Conservation (phyloP, 1,139 yeast genomes). For the Kodamaea suecica region DNA sequence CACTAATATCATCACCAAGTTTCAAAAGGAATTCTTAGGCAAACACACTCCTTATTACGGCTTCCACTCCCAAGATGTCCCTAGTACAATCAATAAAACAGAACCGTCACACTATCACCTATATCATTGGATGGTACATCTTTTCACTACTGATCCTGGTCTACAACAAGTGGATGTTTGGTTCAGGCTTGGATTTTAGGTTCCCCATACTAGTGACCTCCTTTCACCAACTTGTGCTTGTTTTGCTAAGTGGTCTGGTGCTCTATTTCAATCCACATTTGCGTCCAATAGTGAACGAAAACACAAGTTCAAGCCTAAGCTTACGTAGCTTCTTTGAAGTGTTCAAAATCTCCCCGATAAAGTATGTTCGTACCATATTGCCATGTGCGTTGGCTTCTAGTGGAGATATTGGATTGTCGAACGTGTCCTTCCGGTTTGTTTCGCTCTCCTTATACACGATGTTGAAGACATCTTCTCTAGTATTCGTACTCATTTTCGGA, state of each 20-base stretch:
- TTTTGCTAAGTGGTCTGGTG: slow-evolving; percentile 42
- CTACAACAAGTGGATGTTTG: slow-evolving; percentile 98
- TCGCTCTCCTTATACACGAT: slow-evolving; percentile 87
- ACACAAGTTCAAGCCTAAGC: slow-evolving; percentile 3
- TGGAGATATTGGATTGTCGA: slow-evolving; percentile 92
- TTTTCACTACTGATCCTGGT: slow-evolving; percentile 76
- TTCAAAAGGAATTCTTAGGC: too few relatives aligned
- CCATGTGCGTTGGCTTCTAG: slow-evolving; percentile 90
- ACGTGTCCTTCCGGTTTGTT: slow-evolving; percentile 74
- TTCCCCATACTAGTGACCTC: slow-evolving; percentile 84
- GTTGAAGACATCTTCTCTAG: slow-evolving; percentile 81
- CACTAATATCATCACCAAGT: too few relatives aligned
- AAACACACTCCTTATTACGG: too few relatives aligned
- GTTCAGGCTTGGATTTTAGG: slow-evolving; percentile 64
- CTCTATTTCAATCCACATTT: slow-evolving; percentile 47
- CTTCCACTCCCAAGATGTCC: background rate
- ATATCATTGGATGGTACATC: slow-evolving; percentile 49
- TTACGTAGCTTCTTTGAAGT: slow-evolving; percentile 13
- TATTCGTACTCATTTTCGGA: slow-evolving; percentile 86
- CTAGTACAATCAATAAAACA: background rate
- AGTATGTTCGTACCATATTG: slow-evolving; percentile 54
- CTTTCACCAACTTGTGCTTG: slow-evolving; percentile 76
- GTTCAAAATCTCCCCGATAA: slow-evolving; percentile 19
- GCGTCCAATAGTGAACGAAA: slow-evolving; percentile 34
- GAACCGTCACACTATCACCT: slow-evolving; percentile 15